Base-by-base conservation (phyloP, 1,139 yeast genomes). In the Magnusiomyces fungicola region DNA sequence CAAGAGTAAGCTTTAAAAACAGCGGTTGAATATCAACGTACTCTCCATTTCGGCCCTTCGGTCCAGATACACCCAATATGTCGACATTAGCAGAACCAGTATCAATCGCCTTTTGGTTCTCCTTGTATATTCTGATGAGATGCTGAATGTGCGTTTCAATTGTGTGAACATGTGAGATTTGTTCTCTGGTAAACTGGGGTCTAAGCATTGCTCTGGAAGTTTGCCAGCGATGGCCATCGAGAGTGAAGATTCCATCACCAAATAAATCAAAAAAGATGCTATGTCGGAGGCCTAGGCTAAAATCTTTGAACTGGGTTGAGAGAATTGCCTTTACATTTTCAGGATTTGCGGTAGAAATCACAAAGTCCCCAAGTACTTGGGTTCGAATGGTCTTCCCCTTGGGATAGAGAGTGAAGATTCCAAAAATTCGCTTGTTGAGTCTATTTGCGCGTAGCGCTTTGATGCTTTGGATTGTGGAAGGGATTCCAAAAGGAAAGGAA, bases 231-330 rank as follows among this genome's bases (percentile, higher is more conserved):
- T 64, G 66, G 14, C 77, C 78, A 55, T 76, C 80, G 40, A 76
- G 69, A 2, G 81, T 76, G 63, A 78, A 78, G 47, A 78, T 76
- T 2, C 82, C 82, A 53, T 75, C 74, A 9, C 82, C 82, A 43
- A 78, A 66, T 33, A 75, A 61, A 1, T 77, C 75, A 34, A 52
- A 53, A 57, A 76, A 67, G 49, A 67, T 71, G 3, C 58, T 58
- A 59, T 74, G 73, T 56, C 82, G 71, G 1, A 61, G 56, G 1
- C 80, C 81, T 48, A 78, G 68, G n/a, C 69, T 68, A 61, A 74
- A 77, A 52, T 77, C 80, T 50, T 66, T 65, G 56, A 76, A 77
- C 54, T 76, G 56, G 19, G 69, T 64, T 1, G 71, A 66, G 43
- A 68, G 56, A 2, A 68, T 45, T 1, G 68, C 58, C 55, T 65